A percentile compares a stretch with the other conserved stretches of the same genome.
These are phyloP conservation scores for Pseudoturritis turrita DNA, from an alignment of 345 rosid genomes.

Conservation along the genomic window DNA sequence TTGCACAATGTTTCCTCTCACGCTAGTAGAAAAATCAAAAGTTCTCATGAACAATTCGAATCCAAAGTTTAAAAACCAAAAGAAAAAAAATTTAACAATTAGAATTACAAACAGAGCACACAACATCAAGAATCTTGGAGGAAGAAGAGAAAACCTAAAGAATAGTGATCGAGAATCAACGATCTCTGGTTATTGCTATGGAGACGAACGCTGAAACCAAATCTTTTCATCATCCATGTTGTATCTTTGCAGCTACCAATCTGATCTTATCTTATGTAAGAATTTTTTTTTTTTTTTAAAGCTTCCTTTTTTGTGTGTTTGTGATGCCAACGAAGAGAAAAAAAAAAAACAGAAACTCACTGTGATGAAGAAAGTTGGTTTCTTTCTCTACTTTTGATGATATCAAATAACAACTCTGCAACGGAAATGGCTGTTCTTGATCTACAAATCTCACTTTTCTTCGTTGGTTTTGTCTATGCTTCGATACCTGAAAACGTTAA, in stretches of 20 bases:
- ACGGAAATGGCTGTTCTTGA: constrained; percentile 8
- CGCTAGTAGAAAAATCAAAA: constrained; percentile 12
- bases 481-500: constrained; percentile 26
- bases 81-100: constrained; percentile 13
- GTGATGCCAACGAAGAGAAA: constrained; percentile 6
- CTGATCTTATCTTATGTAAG: constrained; percentile 31
- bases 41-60: constrained; percentile 23
- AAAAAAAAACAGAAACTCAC: constrained; percentile 23
- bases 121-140: constrained; percentile 24
- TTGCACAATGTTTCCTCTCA: constrained; percentile 28
- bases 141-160: constrained; percentile 19
- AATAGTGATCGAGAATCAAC: constrained; percentile 34
- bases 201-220: constrained; percentile 23
- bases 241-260: constrained; percentile 32
- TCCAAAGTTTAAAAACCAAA: background rate
- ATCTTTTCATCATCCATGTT: constrained; percentile 23
- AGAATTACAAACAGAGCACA: constrained; percentile 36
- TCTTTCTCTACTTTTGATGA: constrained; percentile 23
- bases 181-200: constrained; percentile 27
- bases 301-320: constrained; percentile 1
- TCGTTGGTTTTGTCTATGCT: constrained; percentile 7
- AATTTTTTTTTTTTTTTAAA: background rate
- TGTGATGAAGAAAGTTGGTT: constrained; percentile 23
- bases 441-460: constrained; percentile 29
- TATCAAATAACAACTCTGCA: constrained; percentile 21